phyloP scores from a whole-genome alignment of 2,329 filamentous ascomycete species.

The Myriosclerotinia scirpicola region DNA sequence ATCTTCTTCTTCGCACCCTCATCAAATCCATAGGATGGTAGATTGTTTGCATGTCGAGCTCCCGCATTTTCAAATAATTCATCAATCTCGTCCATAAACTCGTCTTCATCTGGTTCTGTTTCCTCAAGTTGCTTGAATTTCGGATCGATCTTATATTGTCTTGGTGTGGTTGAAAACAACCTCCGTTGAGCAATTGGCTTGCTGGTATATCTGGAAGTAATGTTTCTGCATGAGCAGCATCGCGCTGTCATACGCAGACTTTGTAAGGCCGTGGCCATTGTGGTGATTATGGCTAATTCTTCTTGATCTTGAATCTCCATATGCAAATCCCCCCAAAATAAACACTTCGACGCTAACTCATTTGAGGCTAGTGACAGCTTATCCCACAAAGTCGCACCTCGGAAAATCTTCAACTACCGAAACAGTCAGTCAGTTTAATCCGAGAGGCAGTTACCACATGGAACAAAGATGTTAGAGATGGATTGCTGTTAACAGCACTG shows the following conservation, averaged over 20 bases:
- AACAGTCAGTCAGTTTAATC: neutral
- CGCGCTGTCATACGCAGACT: constrained; percentile 36
- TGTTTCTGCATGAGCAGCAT: constrained; percentile 32
- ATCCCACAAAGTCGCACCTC: constrained; percentile 13
- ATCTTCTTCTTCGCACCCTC: constrained; percentile 29
- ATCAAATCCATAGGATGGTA: constrained; percentile 19
- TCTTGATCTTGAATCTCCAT: constrained; percentile 12
- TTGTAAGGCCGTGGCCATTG: constrained; percentile 39
- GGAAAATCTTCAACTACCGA: neutral
- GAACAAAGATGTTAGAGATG: neutral
- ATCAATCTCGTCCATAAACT: constrained; percentile 19
- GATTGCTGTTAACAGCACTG: neutral
- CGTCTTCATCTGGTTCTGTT: constrained; percentile 21
- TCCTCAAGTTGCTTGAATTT: constrained; percentile 25
- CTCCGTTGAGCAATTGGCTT: constrained; percentile 32
- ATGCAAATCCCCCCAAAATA: constrained; percentile 15
- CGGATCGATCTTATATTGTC: constrained; percentile 25
- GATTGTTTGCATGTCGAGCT: constrained; percentile 10
- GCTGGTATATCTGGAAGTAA: constrained; percentile 25
- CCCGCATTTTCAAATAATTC: constrained; percentile 20
- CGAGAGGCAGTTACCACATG: neutral
- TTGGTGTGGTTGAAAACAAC: constrained; percentile 33
- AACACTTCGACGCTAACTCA: constrained; percentile 12
- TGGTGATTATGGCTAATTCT: constrained; percentile 22
- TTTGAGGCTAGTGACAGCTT: neutral